These are phyloP conservation scores for Cryphonectria carpinicola DNA, from an alignment of 2,329 filamentous ascomycete genomes.

Conservation along the genomic window DNA sequence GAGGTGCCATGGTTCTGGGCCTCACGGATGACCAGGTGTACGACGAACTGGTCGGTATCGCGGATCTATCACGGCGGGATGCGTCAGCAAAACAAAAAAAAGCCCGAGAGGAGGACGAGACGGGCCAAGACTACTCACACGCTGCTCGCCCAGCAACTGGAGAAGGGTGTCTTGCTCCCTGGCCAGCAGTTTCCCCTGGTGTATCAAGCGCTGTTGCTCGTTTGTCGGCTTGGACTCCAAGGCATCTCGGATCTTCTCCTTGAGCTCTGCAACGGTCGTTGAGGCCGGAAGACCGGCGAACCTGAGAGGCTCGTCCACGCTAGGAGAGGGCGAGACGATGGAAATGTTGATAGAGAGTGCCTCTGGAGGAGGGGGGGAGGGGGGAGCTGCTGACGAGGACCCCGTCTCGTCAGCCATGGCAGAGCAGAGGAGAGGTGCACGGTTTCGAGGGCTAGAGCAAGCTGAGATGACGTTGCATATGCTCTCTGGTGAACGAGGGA, in stretches of 20 bases:
- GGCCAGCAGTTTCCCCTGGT: slow-evolving; percentile 60
- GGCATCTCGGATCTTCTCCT: slow-evolving; percentile 59
- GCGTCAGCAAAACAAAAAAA: slow-evolving; percentile 18
- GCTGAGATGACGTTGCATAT: neutral
- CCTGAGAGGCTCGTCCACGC: slow-evolving; percentile 53
- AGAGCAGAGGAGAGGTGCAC: neutral
- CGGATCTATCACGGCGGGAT: slow-evolving; percentile 42
- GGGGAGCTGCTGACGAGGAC: slow-evolving; percentile 33
- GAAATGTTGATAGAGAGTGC: slow-evolving; percentile 56
- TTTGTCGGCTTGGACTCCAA: slow-evolving; percentile 55
- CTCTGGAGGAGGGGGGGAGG: slow-evolving; percentile 19
- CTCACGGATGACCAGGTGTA: slow-evolving; percentile 58
- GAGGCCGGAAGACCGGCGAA: slow-evolving; percentile 53
- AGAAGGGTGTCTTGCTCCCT: slow-evolving; percentile 60
- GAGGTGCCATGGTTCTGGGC: slow-evolving; percentile 36
- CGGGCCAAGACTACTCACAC: slow-evolving; percentile 43
- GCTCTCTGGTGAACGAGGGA: neutral
- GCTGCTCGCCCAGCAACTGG: slow-evolving; percentile 60
- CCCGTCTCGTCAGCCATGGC: slow-evolving; percentile 46
- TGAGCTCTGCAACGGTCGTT: slow-evolving; percentile 61
- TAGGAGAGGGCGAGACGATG: slow-evolving; percentile 62
- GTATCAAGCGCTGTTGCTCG: slow-evolving; percentile 63
- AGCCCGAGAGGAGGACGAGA: neutral
- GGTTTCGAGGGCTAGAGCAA: neutral
- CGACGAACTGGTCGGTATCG: slow-evolving; percentile 51